Base-by-base conservation (phyloP, 768 basidiomycete genomes). In the Tricholoma sp. region DNA sequence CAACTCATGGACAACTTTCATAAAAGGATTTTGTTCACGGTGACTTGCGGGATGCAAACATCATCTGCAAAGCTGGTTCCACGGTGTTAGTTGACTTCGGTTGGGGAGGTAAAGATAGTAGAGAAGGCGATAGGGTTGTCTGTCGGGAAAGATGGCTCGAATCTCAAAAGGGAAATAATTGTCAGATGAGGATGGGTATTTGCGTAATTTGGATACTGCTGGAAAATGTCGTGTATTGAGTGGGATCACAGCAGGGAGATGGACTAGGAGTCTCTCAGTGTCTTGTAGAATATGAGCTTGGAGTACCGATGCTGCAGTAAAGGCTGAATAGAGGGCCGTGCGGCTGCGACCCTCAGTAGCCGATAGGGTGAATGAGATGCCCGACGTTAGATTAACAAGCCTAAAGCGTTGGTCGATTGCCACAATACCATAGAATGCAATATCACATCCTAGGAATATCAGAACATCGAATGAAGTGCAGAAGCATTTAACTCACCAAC, bases 11-110 rank as follows among this genome's bases (percentile, higher is more conserved):
- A 9, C 31, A 32, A 32, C 31, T 32, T 32, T 32, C 31, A 32
- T 11, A 7, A 7, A 32, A 11, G 31, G 31, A 7, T 9, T 19
- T 47, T 47, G 67, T 68, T 19, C 67, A 68, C 49, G 67, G 67
- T 2, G 63, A 68, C 49, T 32, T 32, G 18, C 55, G 61, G 3
- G 63, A 63, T 52, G 39, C 58, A 4, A 68, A 69, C 41, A 64
- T 68, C 52, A 21, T 69, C 51, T 34, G 47, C 46, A 32, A 9
- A 11, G 31, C 3, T 4, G 31, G 8, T 32, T 32, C 31, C 8
- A 9, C 8, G 31, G 8, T 11, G 31, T 4, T 32, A 7, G 8
- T 32, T 32, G 31, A 32, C 8, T 32, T 32, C 46, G 49, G 27
- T 24, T 27, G 16, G 24, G 46, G 31, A 1, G 31, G 31, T 32